phyloP scores from a whole-genome alignment of 2,329 filamentous ascomycete species.

The Hypoxylon sp. region DNA sequence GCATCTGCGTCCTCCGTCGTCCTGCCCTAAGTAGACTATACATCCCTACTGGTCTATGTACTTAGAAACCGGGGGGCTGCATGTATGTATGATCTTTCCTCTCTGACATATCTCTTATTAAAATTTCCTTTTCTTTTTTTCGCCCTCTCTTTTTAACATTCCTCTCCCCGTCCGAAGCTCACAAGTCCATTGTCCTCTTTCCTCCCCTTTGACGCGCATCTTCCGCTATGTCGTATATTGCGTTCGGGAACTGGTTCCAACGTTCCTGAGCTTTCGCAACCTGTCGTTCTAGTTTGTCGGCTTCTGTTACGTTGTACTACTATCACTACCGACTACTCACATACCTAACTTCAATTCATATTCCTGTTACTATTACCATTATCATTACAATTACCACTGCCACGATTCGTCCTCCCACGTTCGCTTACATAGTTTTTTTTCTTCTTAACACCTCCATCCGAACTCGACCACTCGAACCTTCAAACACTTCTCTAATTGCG shows the following conservation, averaged over 20 bases:
- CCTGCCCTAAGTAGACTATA: no score
- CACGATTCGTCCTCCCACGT: conserved; percentile 12
- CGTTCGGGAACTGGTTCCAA: conserved; percentile 24
- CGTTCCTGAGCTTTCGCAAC: conserved; percentile 23
- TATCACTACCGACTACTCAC: conserved; percentile 6
- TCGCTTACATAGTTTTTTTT: conserved; percentile 10
- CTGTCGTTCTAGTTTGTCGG: conserved; percentile 23
- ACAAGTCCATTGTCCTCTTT: conserved; percentile 3
- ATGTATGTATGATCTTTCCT: conserved; percentile 28
- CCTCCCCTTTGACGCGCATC: conserved; percentile 14
- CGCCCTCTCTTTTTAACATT: conserved; percentile 17
- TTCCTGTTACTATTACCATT: conserved; percentile 8
- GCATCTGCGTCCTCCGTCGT: no score
- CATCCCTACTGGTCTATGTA: conserved; percentile 26
- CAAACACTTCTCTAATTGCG: conserved; percentile 43
- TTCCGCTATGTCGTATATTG: conserved; percentile 26
- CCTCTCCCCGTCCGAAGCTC: conserved; percentile 10
- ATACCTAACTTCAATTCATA: no score
- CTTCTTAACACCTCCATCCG: conserved; percentile 8
- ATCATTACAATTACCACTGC: conserved; percentile 4
- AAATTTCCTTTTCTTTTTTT: conserved; percentile 24
- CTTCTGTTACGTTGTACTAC: conserved; percentile 3
- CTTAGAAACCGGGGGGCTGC: conserved; percentile 27
- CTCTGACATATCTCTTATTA: conserved; percentile 20
- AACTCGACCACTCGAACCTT: no score